phyloP scores from a whole-genome alignment of 441 rosid species.

The Sinapis alba region DNA sequence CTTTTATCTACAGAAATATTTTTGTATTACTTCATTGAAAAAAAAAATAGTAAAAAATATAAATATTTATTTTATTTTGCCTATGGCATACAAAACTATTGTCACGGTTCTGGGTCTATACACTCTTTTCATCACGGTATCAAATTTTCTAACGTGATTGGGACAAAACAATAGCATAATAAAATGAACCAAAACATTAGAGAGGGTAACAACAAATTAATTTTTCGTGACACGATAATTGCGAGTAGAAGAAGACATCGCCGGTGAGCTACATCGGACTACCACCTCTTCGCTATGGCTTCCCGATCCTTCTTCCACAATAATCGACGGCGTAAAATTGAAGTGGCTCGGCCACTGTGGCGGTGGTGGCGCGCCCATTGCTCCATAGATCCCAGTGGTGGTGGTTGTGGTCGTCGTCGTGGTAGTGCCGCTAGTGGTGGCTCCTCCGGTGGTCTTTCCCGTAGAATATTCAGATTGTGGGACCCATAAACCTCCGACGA shows the following conservation, averaged over 20 bases:
- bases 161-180: background rate
- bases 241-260: constrained; percentile 44
- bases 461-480: constrained; percentile 59
- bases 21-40: no score
- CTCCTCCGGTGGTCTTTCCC: constrained; percentile 41
- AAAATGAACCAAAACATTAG: constrained; percentile 11
- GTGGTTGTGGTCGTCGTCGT: constrained; percentile 4
- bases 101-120: no score
- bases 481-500: constrained; percentile 92
- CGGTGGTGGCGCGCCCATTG: constrained; percentile 37
- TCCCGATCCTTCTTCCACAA: constrained; percentile 30
- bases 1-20: no score
- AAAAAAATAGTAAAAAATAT: no score
- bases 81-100: no score
- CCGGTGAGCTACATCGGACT: constrained; percentile 39
- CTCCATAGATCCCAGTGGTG: constrained; percentile 28
- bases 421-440: constrained; percentile 31
- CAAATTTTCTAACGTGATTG: constrained; percentile 24
- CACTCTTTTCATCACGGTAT: constrained; percentile 24
- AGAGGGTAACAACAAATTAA: constrained; percentile 11
- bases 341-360: constrained; percentile 40
- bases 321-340: constrained; percentile 31
- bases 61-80: no score
- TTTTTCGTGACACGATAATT: constrained; percentile 15
- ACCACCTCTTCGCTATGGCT: constrained; percentile 32